Evolutionary conservation across 73 alveolate species (phyloP).

Genomic region (Effrenium voratum): DNA sequence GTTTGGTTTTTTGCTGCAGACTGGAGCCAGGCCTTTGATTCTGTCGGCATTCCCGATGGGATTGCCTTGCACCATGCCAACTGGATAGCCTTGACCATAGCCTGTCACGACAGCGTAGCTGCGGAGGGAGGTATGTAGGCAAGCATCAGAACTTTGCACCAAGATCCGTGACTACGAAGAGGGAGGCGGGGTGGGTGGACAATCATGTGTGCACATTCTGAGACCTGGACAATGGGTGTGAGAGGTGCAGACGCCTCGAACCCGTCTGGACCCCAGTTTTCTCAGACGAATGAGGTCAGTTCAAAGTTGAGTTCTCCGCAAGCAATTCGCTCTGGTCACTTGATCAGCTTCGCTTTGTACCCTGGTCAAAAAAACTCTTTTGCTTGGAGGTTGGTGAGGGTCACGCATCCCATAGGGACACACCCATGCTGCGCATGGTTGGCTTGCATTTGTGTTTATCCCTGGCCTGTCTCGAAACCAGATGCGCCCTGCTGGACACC

Average conservation of each 20-base stretch:
- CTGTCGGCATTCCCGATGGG: constrained; percentile 13
- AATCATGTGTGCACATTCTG: not conserved
- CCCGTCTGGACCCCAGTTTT: constrained; percentile 24
- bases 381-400: not conserved
- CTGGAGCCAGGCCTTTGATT: constrained; percentile 51
- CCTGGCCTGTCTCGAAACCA: not conserved
- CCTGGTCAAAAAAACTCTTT: not conserved
- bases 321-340: not conserved
- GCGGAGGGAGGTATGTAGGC: not conserved
- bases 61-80: constrained; percentile 69
- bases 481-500: not conserved
- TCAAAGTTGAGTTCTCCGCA: not conserved
- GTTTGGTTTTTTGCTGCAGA: not conserved
- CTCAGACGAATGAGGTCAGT: not conserved
- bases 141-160: not conserved
- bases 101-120: not conserved
- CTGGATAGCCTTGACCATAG: constrained; percentile 37
- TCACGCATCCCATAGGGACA: not conserved
- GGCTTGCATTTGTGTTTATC: not conserved
- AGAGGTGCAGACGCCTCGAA: constrained; percentile 64
- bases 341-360: not conserved
- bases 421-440: not conserved
- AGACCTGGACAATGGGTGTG: not conserved
- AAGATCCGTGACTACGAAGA: constrained; percentile 44
- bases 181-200: not conserved